A percentile compares a stretch with the other conserved stretches of the same genome.
phyloP scores from a whole-genome alignment of 768 basidiomycete genomes.

The Collybia sordida region DNA sequence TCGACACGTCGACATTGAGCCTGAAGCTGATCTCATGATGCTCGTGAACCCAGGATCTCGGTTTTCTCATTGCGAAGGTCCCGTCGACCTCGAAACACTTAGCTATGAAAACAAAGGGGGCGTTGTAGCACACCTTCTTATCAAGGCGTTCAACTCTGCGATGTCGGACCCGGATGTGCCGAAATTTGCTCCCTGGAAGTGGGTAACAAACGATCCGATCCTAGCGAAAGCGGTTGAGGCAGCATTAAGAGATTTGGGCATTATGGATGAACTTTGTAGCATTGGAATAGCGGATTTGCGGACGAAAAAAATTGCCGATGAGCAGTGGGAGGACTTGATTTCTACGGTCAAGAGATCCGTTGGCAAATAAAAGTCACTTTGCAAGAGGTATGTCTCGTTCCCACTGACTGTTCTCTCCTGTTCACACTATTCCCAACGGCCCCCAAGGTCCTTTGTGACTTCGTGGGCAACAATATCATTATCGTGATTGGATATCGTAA shows the following conservation, averaged over 20 bases:
- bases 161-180: background rate
- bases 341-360: conserved; percentile 7
- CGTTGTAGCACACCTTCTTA: conserved; percentile 1
- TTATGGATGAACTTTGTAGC: conserved; percentile 1
- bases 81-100: conserved; percentile 4
- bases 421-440: too few species aligned
- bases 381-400: too few species aligned
- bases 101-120: background rate
- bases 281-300: conserved; percentile 5
- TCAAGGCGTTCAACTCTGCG: conserved; percentile 4
- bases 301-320: conserved; percentile 5
- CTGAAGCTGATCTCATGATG: conserved; percentile 11
- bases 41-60: conserved; percentile 9
- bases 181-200: conserved; percentile 9
- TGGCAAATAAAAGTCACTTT: too few species aligned
- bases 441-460: too few species aligned
- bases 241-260: background rate
- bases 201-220: conserved; percentile 5
- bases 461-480: too few species aligned
- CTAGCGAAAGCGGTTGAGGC: conserved; percentile 3
- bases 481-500: too few species aligned
- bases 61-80: conserved; percentile 11
- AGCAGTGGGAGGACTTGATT: conserved; percentile 9
- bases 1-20: conserved; percentile 8
- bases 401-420: too few species aligned